Conservation (phyloP, 2,329 filamentous ascomycete genomes). For the Nemania diffusa region DNA sequence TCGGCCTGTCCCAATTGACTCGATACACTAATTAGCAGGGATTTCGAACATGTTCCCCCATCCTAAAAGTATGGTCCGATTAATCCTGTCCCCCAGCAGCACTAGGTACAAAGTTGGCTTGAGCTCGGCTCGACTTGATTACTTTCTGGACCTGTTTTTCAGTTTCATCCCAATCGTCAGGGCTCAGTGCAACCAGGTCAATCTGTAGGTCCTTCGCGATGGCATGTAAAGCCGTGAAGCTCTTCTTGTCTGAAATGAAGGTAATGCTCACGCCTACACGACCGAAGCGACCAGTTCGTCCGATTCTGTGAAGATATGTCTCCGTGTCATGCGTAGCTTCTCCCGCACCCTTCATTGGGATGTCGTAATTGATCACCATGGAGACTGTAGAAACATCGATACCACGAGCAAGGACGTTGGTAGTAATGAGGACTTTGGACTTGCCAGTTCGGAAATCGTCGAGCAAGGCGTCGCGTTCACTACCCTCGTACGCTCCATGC, state of each 20-base stretch:
- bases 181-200: conserved; percentile 82
- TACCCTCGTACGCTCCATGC: conserved; percentile 87
- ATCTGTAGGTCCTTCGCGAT: conserved; percentile 86
- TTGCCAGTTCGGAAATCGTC: conserved; percentile 86
- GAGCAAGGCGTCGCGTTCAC: conserved; percentile 83
- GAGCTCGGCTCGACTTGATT: conserved; percentile 76
- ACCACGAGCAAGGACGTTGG: conserved; percentile 94
- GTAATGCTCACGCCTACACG: conserved; percentile 96
- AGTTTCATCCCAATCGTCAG: conserved; percentile 89
- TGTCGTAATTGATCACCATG: conserved; percentile 98
- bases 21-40: neutral
- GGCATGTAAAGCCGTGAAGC: conserved; percentile 80
- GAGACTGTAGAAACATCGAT: conserved; percentile 93
- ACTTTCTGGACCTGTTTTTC: conserved; percentile 84
- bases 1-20: neutral
- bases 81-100: conserved; percentile 29
- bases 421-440: conserved; percentile 97
- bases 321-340: conserved; percentile 90
- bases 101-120: conserved; percentile 62
- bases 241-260: conserved; percentile 88
- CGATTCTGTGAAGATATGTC: conserved; percentile 98
- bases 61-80: neutral
- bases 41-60: neutral
- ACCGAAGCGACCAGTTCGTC: conserved; percentile 94
- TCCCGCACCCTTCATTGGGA: conserved; percentile 77